A percentile compares a stretch with the other conserved stretches of the same genome.
phyloP scores from a whole-genome alignment of 257 asterid genomes.

The Solanum tacnaense region DNA sequence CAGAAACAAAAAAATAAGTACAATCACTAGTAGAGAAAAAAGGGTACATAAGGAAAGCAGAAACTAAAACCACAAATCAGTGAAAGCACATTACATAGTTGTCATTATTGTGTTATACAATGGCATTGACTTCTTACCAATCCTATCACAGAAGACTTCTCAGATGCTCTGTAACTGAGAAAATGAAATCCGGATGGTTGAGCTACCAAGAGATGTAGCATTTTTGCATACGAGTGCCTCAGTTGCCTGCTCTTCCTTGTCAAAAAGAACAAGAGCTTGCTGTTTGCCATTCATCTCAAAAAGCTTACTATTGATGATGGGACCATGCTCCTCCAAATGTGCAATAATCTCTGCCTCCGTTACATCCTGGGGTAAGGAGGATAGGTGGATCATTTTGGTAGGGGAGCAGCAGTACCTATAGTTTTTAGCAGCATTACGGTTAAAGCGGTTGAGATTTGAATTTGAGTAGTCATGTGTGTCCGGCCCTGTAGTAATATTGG shows the following conservation, averaged over 20 bases:
- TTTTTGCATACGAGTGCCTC: constrained; percentile 98
- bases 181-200: constrained; percentile 81
- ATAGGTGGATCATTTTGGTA: constrained; percentile 89
- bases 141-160: constrained; percentile 3
- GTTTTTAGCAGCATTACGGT: constrained; percentile 90
- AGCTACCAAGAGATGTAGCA: constrained; percentile 79
- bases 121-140: neutral
- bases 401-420: constrained; percentile 96
- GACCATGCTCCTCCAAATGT: constrained; percentile 84
- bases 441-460: constrained; percentile 94
- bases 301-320: constrained; percentile 51
- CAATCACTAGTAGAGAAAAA: neutral
- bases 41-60: neutral
- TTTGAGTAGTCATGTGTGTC: constrained; percentile 88
- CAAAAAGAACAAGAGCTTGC: constrained; percentile 85
- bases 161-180: constrained; percentile 91
- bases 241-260: constrained; percentile 89
- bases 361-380: constrained; percentile 81
- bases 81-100: neutral
- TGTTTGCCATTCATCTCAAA: constrained; percentile 96
- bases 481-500: constrained; percentile 74
- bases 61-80: neutral
- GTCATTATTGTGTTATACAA: neutral
- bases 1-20: neutral
- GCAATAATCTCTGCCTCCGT: constrained; percentile 63